phyloP scores from a whole-genome alignment of 768 basidiomycete species.

The Hypholoma sublateritium region DNA sequence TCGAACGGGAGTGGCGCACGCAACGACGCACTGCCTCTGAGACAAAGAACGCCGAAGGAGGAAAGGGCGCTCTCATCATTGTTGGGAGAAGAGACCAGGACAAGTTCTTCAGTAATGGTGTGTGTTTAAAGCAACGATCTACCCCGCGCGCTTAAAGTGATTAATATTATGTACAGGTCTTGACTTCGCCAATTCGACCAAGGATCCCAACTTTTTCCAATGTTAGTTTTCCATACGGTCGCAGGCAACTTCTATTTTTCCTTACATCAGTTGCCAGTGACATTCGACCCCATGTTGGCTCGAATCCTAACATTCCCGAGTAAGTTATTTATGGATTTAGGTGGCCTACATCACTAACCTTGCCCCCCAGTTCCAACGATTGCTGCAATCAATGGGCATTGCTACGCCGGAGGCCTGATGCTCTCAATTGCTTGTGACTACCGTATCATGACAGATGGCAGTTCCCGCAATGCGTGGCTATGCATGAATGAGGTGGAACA shows the following conservation, averaged over 20 bases:
- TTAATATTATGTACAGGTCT: slow-evolving; percentile 44
- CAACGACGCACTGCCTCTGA: slow-evolving; percentile 45
- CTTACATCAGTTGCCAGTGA: slow-evolving; percentile 40
- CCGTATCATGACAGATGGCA: slow-evolving; percentile 84
- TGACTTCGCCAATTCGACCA: slow-evolving; percentile 51
- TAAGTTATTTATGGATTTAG: slow-evolving; percentile 31
- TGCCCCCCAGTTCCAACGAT: slow-evolving; percentile 65
- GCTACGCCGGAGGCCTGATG: slow-evolving; percentile 83
- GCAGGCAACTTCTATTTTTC: not conserved
- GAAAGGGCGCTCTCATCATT: slow-evolving; percentile 72
- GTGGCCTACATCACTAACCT: not conserved
- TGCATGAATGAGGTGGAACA: slow-evolving; percentile 88
- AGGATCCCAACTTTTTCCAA: slow-evolving; percentile 65
- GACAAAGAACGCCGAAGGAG: slow-evolving; percentile 48
- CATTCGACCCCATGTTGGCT: slow-evolving; percentile 70
- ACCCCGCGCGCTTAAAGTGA: slow-evolving; percentile 3
- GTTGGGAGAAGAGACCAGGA: slow-evolving; percentile 74
- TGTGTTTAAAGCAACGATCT: slow-evolving; percentile 13
- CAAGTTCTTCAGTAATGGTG: slow-evolving; percentile 88
- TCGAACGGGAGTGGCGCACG: slow-evolving; percentile 71
- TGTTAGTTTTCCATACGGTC: slow-evolving; percentile 31
- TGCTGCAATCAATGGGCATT: slow-evolving; percentile 82
- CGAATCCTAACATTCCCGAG: slow-evolving; percentile 78
- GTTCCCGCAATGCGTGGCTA: slow-evolving; percentile 75
- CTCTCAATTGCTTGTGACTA: slow-evolving; percentile 84